These are phyloP conservation scores for Neltuma alba DNA, from an alignment of 306 rosid genomes.

Conservation along the genomic window DNA sequence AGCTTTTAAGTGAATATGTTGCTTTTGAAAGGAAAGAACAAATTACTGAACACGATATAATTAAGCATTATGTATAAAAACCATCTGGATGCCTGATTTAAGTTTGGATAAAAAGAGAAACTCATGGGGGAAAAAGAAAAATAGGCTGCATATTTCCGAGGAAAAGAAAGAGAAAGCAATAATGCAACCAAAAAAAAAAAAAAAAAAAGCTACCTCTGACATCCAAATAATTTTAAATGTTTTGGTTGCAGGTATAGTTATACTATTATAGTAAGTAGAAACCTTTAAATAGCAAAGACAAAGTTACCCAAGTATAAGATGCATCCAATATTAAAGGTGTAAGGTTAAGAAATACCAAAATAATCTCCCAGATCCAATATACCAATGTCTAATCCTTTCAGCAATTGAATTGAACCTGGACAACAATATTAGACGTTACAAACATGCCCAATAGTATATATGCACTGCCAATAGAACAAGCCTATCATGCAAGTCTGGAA, in stretches of 20 bases:
- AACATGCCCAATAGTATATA: constrained; percentile 4
- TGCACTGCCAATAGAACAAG: neutral
- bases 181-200: too few relatives aligned
- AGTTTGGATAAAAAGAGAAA: neutral
- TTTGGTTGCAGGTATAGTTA: neutral
- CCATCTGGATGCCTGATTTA: neutral
- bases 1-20: neutral
- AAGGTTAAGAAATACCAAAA: constrained; percentile 53
- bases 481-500: neutral
- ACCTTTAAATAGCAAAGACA: constrained; percentile 1
- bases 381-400: constrained; percentile 56
- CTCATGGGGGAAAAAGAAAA: neutral
- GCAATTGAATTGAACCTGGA: constrained; percentile 59
- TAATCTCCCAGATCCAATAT: constrained; percentile 52
- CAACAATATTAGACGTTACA: constrained; percentile 35
- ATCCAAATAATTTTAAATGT: neutral
- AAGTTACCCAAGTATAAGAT: neutral
- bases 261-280: neutral
- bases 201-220: neutral
- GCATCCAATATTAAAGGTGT: neutral
- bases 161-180: neutral
- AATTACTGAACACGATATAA: neutral
- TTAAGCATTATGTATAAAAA: neutral
- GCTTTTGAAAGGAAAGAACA: neutral
- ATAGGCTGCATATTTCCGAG: neutral